Evolutionary conservation across 1,284 basidiomycete species (phyloP), one percentile per base, ranked within the genome.

Genomic region (Tetrapyrgos nigripes): DNA sequence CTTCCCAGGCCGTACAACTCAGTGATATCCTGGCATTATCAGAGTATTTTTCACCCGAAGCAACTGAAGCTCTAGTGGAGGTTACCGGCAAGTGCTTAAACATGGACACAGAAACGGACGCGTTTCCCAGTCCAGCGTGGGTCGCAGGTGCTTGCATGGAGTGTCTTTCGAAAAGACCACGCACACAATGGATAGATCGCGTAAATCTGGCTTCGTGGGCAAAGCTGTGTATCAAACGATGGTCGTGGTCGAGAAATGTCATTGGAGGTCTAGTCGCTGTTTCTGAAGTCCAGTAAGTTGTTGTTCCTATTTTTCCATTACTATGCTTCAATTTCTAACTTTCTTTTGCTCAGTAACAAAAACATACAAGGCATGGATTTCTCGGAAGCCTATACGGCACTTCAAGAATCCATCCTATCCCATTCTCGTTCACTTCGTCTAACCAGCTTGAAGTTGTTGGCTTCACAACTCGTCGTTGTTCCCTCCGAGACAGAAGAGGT

Each of bases 341-440:
- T 31, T n/a, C 37, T 51, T 26, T 50, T 52, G 24, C 8, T 19
- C 24, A 4, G 24, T 33, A 1, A 21, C 13, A 71, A 61, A 53
- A 62, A 61, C 33, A 59, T 56, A 53, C 29, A 57, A 70, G 65
- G 54, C 64, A 46, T 62, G 62, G 10, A 76, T 1, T 75, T 87
- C 9, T 72, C 78, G 3, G 73, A 78, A 13, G 63, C 87, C 1
- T 89, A 88, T 61, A 65, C 77, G 0, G 64, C 64, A 40, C 68
- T 90, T 9, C 74, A 79, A 55, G 63, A 67, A 1, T 74, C 81
- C 13, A 62, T 91, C 4, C 68, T 88, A 10, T 90, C 87, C 0
- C 86, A 91, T 68, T 86, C 84, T 2, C 83, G 79, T 13, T 61
- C 73, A 2, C 71, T 87, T 13, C 83, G 91, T 19, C 75, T 89